Evolutionary conservation across 228 moss, liverwort and hornwort genomes (phyloP), one percentile per base, ranked within the genome.

Genomic region (Sphagnum magellanicum): DNA sequence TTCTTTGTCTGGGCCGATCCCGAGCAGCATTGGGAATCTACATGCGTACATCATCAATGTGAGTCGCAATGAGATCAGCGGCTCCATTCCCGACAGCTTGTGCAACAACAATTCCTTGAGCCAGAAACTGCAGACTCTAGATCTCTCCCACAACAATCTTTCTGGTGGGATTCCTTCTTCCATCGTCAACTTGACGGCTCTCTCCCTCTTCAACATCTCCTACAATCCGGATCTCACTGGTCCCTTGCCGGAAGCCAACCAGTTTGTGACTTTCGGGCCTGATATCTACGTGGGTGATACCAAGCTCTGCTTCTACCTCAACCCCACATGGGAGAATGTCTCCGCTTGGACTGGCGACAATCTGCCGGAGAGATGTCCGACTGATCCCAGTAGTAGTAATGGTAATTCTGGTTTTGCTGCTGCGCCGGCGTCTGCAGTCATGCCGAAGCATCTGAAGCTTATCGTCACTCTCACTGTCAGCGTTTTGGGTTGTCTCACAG

Each of bases 201-300:
- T 86, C 57, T 77, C 63, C 48, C 64, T 17, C 50, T 86, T 81
- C 75, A 82, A 86, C 49, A 75, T 86, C 71, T 82, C 86, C 2
- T 82, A 53, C 49, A 86, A 86, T 50, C 50, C 58, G 5, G 68
- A 70, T 9, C 61, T 85, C 12, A 63, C 58, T 51, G 84, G 84
- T 6, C 64, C 74, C 8, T 71, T 85, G 49, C 81, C 84, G 8
- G 63, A 58, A 48, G 63, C 53, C 5, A 52, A 71, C 0, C 85
- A 81, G 12, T 87, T 87, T 50, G 12, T 4, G 4, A 87, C 73
- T 5, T 87, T 83, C 5, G 49, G 4, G 0, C 76, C 74, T 4
- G 4, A 13, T 6, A 76, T 76, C 7, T 92, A 76, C 59, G 16
- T 75, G 0, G 73, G 70, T 4, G 73, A 92, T 67, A 46, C 50